Base-by-base conservation (phyloP, 371 early-diverging fungal species). In the Rhizopus stolonifer region DNA sequence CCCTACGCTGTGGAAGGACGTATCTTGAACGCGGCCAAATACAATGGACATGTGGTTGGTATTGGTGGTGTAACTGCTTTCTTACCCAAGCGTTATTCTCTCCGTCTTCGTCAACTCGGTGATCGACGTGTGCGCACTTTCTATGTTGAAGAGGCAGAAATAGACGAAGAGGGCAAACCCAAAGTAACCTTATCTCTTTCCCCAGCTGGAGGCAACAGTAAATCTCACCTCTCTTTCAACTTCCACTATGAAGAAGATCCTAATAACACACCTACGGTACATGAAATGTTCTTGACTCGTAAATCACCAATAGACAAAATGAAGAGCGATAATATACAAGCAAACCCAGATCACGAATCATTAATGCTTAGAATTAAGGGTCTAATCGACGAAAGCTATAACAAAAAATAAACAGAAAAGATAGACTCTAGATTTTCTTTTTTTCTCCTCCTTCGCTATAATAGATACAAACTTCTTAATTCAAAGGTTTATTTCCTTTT, bases 11-110 rank as follows among this genome's bases (percentile, higher is more conserved):
- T 90, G 0, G 69, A 80, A 49, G 91, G 91, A 43, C 86, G 91
- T 54, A 73, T 83, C 36, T 67, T 90, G 22, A 82, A 83, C 58
- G 45, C 61, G 6, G 70, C 54, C 19, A 47, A 40, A 23, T 52
- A 51, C 17, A 42, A 42, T 2, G 69, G 72, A 7, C 84, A 83
- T 50, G 71, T 81, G 19, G 82, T 88, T 8, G 91, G 87, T 26
- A 67, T 89, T 43, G 82, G 75, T 19, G 91, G 91, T 49, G 67
- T 88, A 11, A 72, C 87, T 14, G 89, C 85, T n/a, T 56, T 64
- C 18, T 57, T 90, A 42, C 81, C 81, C 6, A 50, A 60, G 15
- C 51, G 56, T 25, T 43, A 66, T 21, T 56, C 75, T 13, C 18
- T 61, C n/a, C 70, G 47, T 24, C 33, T 64, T 14, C 54, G 67